These are phyloP conservation scores for Xylariales sp. DNA, from an alignment of 2,329 filamentous ascomycete genomes.

Conservation along the genomic window DNA sequence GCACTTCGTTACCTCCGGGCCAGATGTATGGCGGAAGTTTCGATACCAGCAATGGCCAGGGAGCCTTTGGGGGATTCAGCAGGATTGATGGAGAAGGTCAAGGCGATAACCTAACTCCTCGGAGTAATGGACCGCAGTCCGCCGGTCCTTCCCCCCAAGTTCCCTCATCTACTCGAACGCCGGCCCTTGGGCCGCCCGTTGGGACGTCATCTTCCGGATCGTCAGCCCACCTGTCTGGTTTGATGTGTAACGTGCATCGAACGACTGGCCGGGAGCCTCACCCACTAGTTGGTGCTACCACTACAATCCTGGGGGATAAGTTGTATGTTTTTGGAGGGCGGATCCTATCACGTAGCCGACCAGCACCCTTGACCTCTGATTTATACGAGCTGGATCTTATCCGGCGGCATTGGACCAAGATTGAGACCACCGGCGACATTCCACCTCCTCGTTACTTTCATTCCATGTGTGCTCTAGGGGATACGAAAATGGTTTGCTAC, in stretches of 20 bases:
- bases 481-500: constrained; percentile 97
- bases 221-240: constrained; percentile 70
- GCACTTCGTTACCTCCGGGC: constrained; percentile 40
- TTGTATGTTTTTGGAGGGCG: constrained; percentile 96
- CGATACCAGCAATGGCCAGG: constrained; percentile 61
- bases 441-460: constrained; percentile 96
- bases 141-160: constrained; percentile 68
- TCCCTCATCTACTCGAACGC: constrained; percentile 54
- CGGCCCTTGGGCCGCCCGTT: constrained; percentile 52
- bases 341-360: constrained; percentile 83
- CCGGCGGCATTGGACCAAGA: constrained; percentile 89
- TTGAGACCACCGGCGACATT: constrained; percentile 85
- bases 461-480: constrained; percentile 91
- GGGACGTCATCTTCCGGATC: constrained; percentile 61
- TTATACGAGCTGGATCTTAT: constrained; percentile 95
- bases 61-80: constrained; percentile 55
- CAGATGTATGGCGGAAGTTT: constrained; percentile 54
- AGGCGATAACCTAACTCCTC: constrained; percentile 62
- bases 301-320: constrained; percentile 93
- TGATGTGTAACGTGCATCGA: constrained; percentile 79
- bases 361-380: constrained; percentile 84
- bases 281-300: constrained; percentile 92
- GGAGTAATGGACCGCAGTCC: constrained; percentile 65
- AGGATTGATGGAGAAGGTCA: constrained; percentile 61
- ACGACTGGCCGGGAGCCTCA: constrained; percentile 93